Conservation (phyloP, 169 alveolate genomes). For the Plasmodium sp. region DNA sequence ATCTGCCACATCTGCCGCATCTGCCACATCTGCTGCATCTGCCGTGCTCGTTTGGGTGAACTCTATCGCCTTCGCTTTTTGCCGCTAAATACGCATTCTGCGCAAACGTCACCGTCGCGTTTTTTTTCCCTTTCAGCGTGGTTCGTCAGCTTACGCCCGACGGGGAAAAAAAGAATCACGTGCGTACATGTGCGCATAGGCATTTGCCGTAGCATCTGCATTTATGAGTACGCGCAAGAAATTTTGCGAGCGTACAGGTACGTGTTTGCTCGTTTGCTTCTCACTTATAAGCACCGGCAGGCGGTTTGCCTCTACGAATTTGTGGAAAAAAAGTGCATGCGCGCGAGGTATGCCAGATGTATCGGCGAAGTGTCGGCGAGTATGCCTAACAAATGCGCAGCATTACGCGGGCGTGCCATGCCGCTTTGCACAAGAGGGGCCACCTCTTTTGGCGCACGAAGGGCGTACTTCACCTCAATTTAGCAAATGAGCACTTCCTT, state of each 20-base stretch:
- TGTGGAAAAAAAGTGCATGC: background rate
- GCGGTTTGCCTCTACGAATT: background rate
- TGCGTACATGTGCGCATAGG: background rate
- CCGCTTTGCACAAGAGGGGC: background rate
- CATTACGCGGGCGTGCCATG: background rate
- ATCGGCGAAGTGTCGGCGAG: background rate
- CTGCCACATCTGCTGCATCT: background rate
- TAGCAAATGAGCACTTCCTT: background rate
- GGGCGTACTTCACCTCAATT: background rate
- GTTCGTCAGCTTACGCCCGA: background rate
- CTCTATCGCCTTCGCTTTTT: background rate
- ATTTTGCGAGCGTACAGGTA: background rate
- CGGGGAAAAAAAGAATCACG: background rate
- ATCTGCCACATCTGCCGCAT: background rate
- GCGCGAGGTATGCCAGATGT: background rate
- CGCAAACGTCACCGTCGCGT: background rate
- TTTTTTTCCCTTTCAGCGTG: background rate
- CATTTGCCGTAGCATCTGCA: background rate
- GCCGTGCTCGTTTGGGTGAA: background rate
- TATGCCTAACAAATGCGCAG: background rate
- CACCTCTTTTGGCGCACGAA: background rate
- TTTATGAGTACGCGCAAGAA: background rate
- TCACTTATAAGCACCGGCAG: background rate
- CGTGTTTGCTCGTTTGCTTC: background rate
- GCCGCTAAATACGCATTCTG: background rate